Conservation (phyloP, 768 basidiomycete genomes). For the Suillus placidus region DNA sequence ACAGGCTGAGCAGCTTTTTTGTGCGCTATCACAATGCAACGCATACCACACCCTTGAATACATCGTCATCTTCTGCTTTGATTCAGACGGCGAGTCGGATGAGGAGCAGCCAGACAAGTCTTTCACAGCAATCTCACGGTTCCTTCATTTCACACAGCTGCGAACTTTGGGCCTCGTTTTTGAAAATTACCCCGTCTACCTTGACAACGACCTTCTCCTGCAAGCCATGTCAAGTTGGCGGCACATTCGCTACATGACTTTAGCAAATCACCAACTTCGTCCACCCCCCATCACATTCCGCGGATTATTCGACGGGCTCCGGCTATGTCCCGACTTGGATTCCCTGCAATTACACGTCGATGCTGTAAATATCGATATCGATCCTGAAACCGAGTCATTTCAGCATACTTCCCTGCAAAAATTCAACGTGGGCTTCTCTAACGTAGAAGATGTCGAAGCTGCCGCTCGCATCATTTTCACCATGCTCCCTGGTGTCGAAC, state of each 20-base stretch:
- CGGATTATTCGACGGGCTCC: not conserved
- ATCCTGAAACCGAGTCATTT: not conserved
- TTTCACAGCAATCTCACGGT: not conserved
- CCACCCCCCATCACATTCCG: not conserved
- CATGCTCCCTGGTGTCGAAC: not conserved
- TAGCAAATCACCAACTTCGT: not conserved
- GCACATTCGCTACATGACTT: not conserved
- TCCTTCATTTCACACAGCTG: not conserved
- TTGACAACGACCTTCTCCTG: not conserved
- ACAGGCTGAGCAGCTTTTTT: not conserved
- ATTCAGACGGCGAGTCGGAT: not conserved
- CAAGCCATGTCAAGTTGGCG: constrained; percentile 1
- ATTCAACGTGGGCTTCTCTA: not conserved
- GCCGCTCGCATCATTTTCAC: not conserved
- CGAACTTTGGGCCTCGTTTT: not conserved
- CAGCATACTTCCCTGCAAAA: not conserved
- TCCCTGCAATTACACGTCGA: not conserved
- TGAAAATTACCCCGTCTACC: not conserved
- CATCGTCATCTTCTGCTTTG: not conserved
- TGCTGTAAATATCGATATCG: not conserved
- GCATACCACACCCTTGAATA: not conserved
- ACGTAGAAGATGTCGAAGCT: not conserved
- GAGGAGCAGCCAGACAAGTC: not conserved
- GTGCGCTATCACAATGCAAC: not conserved
- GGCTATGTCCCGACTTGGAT: not conserved